Evolutionary conservation across 2,329 filamentous ascomycete species (phyloP), one percentile per base, ranked within the genome.

Genomic region (Neopestalotiopsis sp.): DNA sequence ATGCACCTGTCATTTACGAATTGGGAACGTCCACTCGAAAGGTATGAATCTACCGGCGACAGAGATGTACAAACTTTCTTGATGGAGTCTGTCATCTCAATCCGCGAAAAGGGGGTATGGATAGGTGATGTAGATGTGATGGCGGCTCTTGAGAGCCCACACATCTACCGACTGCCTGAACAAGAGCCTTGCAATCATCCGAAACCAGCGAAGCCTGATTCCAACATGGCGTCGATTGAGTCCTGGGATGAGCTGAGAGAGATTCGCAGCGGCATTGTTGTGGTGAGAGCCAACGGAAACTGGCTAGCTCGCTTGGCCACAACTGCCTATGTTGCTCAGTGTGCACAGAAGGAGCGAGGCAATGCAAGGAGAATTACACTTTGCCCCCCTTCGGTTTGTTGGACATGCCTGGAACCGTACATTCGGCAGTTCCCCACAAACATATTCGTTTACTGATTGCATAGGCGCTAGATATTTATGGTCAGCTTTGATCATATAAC

Each of bases 1-100:
- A 32, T 69, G 3, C 70, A 71, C 58, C 14, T 70, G 6, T 53
- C 40, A 13, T 71, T 71, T 28, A 70, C 66, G 1, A 57, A 70
- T 40, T 70, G 69, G 69, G 28, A 32, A 20, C 14, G 49, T 24
- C 65, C 67, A 2, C n/a, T 70, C 13, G 64, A 40, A 3, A 38
- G 30, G 2, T 40, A 12, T 17, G 12, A 17, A 5, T 38, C 28
- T 4, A 40, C 53, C 7, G 69, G 69, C 4, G 49, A 67, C 3
- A 34, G 57, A 45, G 69, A 66, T 34, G 65, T 49, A 7, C 64
- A 66, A 6, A 58, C 58, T 2, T 42, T 24, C 4, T 9, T 67
- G 7, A 20, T 67, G 17, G 69, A 70, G 42, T 64, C 67, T n/a
- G 67, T 67, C 32, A 57, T 70, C 6, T 69, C 67, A 10, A 45